Evolutionary conservation across 345 rosid genomes (phyloP), one percentile per base, ranked within the genome.

Genomic region (Acer negundo): DNA sequence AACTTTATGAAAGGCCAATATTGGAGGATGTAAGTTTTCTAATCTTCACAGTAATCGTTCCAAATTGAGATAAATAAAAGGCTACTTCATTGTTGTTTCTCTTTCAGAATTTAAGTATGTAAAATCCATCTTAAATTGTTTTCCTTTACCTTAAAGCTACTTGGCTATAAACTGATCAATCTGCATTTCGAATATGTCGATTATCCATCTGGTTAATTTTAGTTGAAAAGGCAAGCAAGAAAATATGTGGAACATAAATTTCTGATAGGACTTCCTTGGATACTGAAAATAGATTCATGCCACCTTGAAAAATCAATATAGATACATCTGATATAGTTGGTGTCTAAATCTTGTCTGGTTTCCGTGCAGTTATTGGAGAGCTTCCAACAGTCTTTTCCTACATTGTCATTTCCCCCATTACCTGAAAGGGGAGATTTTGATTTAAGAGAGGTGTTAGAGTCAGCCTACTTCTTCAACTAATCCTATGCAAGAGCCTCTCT

Each of bases 391-490:
- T 88, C 95, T 40, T 93, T 91, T 70, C 98, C 99, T n/a, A 42
- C 84, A 23, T 79, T 89, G 66, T 70, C 81, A 4, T 94, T 94
- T 74, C 98, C 98, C n/a, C 84, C 91, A 0, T 78, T 94, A 69
- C 99, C 99, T 2, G 94, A 90, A 76, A 86, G 97, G 67, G 97
- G 99, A 75, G 96, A 94, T 79, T 93, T 94, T 72, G 92, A 97
- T 82, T 84, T 94, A 35, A 84, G 81, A 44, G 90, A 90, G 9
- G 99, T 97, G 78, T 76, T 97, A 42, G 80, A 88, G 35, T 97
- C 98, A 1, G 89, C 99, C 20, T 97, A 97, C 82, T 97, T 97
- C 85, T 97, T 97, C 93, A 97, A 94, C 87, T 97, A 81, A 88
- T 77, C 69, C 8, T 40, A 44, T 59, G 16, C 70, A 15, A 59